These are phyloP conservation scores for Vigna mungo DNA, from an alignment of 306 rosid genomes.

Conservation along the genomic window DNA sequence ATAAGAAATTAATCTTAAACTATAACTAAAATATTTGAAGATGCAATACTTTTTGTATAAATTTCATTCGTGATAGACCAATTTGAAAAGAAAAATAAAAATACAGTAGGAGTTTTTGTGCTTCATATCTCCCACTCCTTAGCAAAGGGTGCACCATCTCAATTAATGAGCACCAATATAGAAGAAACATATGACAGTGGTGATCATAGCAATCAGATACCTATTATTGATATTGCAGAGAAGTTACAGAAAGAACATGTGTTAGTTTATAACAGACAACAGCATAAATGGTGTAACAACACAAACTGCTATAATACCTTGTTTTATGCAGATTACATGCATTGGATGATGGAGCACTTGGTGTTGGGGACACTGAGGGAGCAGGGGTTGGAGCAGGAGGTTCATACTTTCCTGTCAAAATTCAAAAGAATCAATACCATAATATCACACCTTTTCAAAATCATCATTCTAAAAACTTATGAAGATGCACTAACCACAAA, in stretches of 20 bases:
- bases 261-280: conserved; percentile 8
- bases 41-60: no score
- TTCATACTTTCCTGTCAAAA: conserved; percentile 49
- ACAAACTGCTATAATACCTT: conserved; percentile 50
- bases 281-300: background rate
- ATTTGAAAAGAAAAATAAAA: background rate
- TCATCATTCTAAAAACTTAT: background rate
- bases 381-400: conserved; percentile 43
- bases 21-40: no score
- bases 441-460: background rate
- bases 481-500: conserved; percentile 65
- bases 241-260: background rate
- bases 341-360: conserved; percentile 29
- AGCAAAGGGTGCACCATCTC: conserved; percentile 27
- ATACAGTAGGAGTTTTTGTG: background rate
- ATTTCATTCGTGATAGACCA: no score
- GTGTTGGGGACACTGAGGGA: conserved; percentile 27
- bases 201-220: conserved; percentile 52
- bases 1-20: no score
- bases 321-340: conserved; percentile 44
- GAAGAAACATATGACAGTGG: conserved; percentile 44
- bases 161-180: conserved; percentile 22
- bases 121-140: conserved; percentile 30
- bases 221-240: conserved; percentile 42
- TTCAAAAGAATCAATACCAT: conserved; percentile 16